Conservation (phyloP, 352 stramenopile species). For the Phytophthora sojae region DNA sequence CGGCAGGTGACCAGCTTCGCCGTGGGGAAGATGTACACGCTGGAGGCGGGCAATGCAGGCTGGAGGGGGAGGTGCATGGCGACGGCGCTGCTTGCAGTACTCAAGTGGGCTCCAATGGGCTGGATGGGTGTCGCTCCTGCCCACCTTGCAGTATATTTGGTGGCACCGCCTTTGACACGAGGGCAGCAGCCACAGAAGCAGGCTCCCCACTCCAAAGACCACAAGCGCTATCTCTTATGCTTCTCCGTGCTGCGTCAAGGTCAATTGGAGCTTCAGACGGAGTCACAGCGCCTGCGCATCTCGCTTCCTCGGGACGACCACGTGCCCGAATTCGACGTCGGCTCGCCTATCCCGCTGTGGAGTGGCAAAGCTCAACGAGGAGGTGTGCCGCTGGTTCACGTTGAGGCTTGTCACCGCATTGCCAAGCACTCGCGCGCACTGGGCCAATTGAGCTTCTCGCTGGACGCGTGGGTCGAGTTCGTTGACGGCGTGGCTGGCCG, state of each 20-base stretch:
- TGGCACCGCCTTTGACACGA: slow-evolving; percentile 18
- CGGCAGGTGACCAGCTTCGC: slow-evolving; percentile 26
- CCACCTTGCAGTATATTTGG: slow-evolving; percentile 51
- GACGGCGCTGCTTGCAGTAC: slow-evolving; percentile 40
- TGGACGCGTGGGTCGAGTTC: slow-evolving; percentile 77
- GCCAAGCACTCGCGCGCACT: slow-evolving; percentile 37
- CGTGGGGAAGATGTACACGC: slow-evolving; percentile 58
- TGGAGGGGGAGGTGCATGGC: slow-evolving; percentile 58
- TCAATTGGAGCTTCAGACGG: background rate
- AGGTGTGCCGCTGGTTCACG: slow-evolving; percentile 30
- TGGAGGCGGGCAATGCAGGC: slow-evolving; percentile 62
- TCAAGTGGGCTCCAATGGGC: slow-evolving; percentile 43
- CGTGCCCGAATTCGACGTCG: slow-evolving; percentile 16
- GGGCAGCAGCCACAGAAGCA: slow-evolving; percentile 1
- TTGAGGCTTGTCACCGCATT: slow-evolving; percentile 32
- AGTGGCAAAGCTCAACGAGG: slow-evolving; percentile 12
- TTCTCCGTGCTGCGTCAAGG: slow-evolving; percentile 54
- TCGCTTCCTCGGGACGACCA: slow-evolving; percentile 10
- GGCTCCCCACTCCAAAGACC: slow-evolving; percentile 17
- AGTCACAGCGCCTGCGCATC: slow-evolving; percentile 11
- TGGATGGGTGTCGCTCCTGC: slow-evolving; percentile 47
- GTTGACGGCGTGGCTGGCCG: slow-evolving; percentile 63
- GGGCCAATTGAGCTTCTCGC: slow-evolving; percentile 53
- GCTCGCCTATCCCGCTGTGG: slow-evolving; percentile 34
- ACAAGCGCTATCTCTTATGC: slow-evolving; percentile 59